Evolutionary conservation across 164 flowering plant species (phyloP), one percentile per base, ranked within the genome.

Genomic region (Cinnamomum chago): DNA sequence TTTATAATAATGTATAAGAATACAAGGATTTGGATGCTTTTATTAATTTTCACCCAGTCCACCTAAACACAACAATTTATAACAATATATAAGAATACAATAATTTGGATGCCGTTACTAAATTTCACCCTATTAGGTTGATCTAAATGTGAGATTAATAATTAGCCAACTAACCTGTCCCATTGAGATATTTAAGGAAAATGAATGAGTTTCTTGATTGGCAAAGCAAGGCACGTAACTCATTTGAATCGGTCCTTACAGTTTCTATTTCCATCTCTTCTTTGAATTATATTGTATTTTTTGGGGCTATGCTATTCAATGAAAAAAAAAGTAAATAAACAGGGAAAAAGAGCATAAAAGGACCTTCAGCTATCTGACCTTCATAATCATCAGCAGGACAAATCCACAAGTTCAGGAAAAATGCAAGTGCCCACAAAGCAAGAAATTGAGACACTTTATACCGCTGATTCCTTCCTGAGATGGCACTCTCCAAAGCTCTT

Each of bases 371-470:
- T 3, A 15, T 55, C 77, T 76, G 72, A 93, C 97, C 91, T 86
- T 68, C 71, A 69, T 84, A 76, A 50, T 84, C 87, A 81, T 88
- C 87, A 17, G 93, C 82, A 50, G 74, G 86, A 75, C 97, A 81
- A 72, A 90, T 85, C 97, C 92, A 91, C 50, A 83, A 78, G 77
- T 86, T 88, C 71, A 85, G 80, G 20, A 92, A 88, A 76, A 92
- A 85, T 12, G 88, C 73, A 80, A 91, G 79, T 17, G 86, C 94
- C 99, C 99, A 95, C 20, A 88, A 72, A 77, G 84, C 79, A 81
- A 88, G 74, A 30, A 86, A 83, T 70, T 88, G 77, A 47, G 98
- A 88, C 74, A 91, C 69, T 76, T 82, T 88, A 79, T 82, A 89
- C 71, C 87, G 76, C n/a, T 75, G 77, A 70, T 75, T 86, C 78